Evolutionary conservation across 768 basidiomycete genomes (phyloP), one percentile per base, ranked within the genome.

Genomic region (Phlebiopsis flavidoalba): DNA sequence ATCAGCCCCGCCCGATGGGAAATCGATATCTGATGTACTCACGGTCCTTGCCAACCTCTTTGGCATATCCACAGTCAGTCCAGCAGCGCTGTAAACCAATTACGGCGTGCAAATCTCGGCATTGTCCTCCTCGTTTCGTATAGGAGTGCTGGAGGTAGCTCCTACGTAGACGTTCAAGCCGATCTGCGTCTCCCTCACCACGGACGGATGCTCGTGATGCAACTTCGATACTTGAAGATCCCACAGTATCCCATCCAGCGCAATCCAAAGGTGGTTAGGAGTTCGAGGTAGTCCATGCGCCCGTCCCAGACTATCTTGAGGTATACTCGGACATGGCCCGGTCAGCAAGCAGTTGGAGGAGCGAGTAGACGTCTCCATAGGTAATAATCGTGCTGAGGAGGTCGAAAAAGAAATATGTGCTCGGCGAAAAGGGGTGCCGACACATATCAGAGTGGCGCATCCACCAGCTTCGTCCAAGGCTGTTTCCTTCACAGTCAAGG

Each of bases 241-340:
- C n/a, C n/a, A n/a, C 11, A 79, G 60, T 10, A 79, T 70, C 14
- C 70, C 69, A 10, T 66, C 62, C 22, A 79, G 62, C 0, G 52
- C 26, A 22, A 75, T 65, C 69, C 68, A 35, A 74, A 74, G 0
- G 62, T 52, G 17, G 68, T 55, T 8, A 31, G 63, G 3, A 79
- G 66, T 60, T 79, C 77, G 36, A 73, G 65, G 64, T 66, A 76
- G 64, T 79, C 78, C 65, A 73, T 73, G 1, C 77, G 70, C 11
- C 77, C 77, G 62, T 79, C 78, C 72, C 75, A 79, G 62, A 76
- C 73, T 61, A 79, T 63, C 64, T 79, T 79, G 33, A 69, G 67
- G 37, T n/a, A 76, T 62, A 1, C 50, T 35, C 12, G 67, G 64
- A n/a, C n/a, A n/a, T n/a, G n/a, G n/a, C n/a, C n/a, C n/a, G n/a